A percentile compares a stretch with the other conserved stretches of the same genome.
Evolutionary conservation across 352 stramenopile species (phyloP).

Genomic region (Pythium plurisporium): DNA sequence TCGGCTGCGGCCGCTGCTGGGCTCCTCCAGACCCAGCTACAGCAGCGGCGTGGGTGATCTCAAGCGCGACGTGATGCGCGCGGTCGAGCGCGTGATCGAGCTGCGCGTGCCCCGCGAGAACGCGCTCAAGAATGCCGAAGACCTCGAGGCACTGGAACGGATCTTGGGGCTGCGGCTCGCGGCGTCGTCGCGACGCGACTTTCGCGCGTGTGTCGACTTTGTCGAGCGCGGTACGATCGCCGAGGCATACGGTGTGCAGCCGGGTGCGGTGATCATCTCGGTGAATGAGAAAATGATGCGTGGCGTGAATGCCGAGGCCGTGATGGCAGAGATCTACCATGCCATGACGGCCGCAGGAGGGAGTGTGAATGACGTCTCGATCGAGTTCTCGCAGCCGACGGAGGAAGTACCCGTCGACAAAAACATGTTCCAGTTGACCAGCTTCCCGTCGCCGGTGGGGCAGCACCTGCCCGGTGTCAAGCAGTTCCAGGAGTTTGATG

Average conservation of each 20-base stretch:
- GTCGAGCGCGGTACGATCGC: constrained; percentile 49
- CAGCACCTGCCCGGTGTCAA: constrained; percentile 60
- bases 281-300: constrained; percentile 54
- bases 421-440: constrained; percentile 62
- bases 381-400: constrained; percentile 63
- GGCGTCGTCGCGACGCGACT: constrained; percentile 53
- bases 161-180: constrained; percentile 55
- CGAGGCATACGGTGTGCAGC: constrained; percentile 40
- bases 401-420: constrained; percentile 65
- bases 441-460: constrained; percentile 67
- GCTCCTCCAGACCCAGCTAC: neutral
- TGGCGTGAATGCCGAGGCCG: constrained; percentile 42
- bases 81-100: constrained; percentile 45
- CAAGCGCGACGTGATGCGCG: constrained; percentile 26
- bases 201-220: constrained; percentile 62
- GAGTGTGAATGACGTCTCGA: constrained; percentile 25
- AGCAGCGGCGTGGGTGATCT: neutral
- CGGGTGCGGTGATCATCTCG: constrained; percentile 51
- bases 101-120: constrained; percentile 35
- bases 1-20: constrained; percentile 4
- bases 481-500: constrained; percentile 35
- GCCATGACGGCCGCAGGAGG: constrained; percentile 3
- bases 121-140: constrained; percentile 14
- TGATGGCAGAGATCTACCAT: constrained; percentile 37
- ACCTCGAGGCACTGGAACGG: constrained; percentile 35